phyloP scores from a whole-genome alignment of 2,329 filamentous ascomycete species.

The Xylariaceae sp. region DNA sequence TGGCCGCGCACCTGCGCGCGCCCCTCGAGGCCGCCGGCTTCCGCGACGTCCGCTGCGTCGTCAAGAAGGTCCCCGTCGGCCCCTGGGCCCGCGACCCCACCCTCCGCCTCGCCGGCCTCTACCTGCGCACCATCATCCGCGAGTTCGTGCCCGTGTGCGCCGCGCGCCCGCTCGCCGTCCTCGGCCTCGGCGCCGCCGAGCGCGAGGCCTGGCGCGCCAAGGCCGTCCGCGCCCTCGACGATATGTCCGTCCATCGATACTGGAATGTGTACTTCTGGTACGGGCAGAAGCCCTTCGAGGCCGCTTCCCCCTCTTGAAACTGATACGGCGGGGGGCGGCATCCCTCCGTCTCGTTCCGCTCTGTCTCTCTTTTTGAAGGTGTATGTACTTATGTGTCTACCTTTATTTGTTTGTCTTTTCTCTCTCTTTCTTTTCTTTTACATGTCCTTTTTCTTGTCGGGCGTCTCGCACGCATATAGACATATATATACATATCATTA shows the following conservation, averaged over 20 bases:
- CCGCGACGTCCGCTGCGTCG: constrained; percentile 41
- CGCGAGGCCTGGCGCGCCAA: constrained; percentile 21
- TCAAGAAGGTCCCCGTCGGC: constrained; percentile 50
- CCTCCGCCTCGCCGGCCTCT: constrained; percentile 46
- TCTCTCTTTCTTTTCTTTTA: too few species aligned
- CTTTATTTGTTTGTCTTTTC: too few species aligned
- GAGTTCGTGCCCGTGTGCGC: constrained; percentile 19
- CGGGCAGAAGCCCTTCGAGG: constrained; percentile 18
- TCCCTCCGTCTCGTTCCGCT: not conserved
- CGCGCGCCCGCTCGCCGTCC: constrained; percentile 10
- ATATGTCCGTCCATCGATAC: constrained; percentile 19
- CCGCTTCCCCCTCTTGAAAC: too few species aligned
- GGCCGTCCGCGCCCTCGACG: constrained; percentile 12
- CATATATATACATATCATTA: too few species aligned
- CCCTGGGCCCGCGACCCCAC: constrained; percentile 47
- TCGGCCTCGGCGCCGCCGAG: constrained; percentile 22
- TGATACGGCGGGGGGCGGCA: not conserved
- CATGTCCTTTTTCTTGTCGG: too few species aligned
- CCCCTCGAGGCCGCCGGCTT: constrained; percentile 44
- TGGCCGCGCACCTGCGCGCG: constrained; percentile 38
- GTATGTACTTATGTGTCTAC: too few species aligned
- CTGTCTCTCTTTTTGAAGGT: too few species aligned
- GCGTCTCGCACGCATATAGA: too few species aligned
- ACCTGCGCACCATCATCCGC: constrained; percentile 19
- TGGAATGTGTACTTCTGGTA: constrained; percentile 28